Percentiles rank a stretch among this genome's conserved stretches.
Evolutionary conservation across 1,284 basidiomycete species (phyloP).

Genomic region (Taiwanofungus camphoratus): DNA sequence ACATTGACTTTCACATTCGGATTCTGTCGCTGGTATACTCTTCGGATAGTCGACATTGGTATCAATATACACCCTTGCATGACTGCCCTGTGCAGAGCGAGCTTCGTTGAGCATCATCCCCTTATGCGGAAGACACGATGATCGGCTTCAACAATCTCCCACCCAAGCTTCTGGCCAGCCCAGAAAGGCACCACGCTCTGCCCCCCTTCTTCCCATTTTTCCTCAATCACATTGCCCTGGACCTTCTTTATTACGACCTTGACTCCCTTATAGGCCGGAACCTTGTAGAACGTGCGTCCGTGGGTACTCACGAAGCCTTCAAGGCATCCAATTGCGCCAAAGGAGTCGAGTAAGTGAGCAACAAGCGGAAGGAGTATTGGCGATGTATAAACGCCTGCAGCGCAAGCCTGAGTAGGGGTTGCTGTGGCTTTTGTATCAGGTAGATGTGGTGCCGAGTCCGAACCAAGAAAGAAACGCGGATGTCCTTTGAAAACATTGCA

Average conservation of each 20-base stretch:
- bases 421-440: slow-evolving; percentile 75
- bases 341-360: slow-evolving; percentile 81
- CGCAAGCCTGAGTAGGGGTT: slow-evolving; percentile 71
- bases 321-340: slow-evolving; percentile 78
- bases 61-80: too few species aligned
- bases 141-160: slow-evolving; percentile 72
- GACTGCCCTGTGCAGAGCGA: too few species aligned
- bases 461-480: slow-evolving; percentile 96
- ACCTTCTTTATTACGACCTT: slow-evolving; percentile 34
- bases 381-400: slow-evolving; percentile 92
- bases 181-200: slow-evolving; percentile 85
- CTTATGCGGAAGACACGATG: too few species aligned
- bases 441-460: slow-evolving; percentile 95
- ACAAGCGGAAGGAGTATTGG: slow-evolving; percentile 86
- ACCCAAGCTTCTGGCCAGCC: slow-evolving; percentile 80
- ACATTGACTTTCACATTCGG: too few species aligned
- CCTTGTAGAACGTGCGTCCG: slow-evolving; percentile 79
- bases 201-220: slow-evolving; percentile 44
- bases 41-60: too few species aligned
- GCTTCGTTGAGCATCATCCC: too few species aligned
- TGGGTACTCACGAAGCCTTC: slow-evolving; percentile 72
- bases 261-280: slow-evolving; percentile 24
- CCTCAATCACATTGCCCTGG: slow-evolving; percentile 43
- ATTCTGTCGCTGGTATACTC: too few species aligned
- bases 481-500: slow-evolving; percentile 51